Base-by-base conservation (phyloP, 164 flowering plant species). In the Vitis vinifera region DNA sequence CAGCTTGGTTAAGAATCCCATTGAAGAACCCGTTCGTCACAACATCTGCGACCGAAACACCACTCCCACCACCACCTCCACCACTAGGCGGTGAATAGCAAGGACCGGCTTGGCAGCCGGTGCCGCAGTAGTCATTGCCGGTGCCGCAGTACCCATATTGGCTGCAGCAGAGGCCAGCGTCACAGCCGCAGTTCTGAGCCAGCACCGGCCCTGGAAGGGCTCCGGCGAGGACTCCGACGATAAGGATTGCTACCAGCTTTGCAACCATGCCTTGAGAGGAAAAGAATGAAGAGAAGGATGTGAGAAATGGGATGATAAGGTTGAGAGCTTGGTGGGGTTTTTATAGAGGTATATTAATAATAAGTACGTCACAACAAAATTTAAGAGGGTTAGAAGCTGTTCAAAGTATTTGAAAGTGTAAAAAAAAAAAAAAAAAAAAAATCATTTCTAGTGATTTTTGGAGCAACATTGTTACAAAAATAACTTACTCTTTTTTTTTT, bases 1-100 rank as follows among this genome's bases (percentile, higher is more conserved):
- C 79, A 0, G 88, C 83, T 65, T 78, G 76, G 56, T 59, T 63
- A 5, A 81, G 69, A 19, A 85, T 85, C 19, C 79, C 78, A n/a
- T 81, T 68, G 60, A 85, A 87, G 83, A 87, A 85, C 0, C 11
- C 76, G 0, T 50, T 66, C 2, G 88, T 84, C 15, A 82, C 88
- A 2, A 81, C 71, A n/a, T 79, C 76, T 7, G 77, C 58, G n/a
- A 84, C 82, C 2, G 71, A 4, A 76, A 62, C 19, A 73, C 63
- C 19, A 73, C 63, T 31, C 71, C 57, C 4, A 76, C 77, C 1
- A 55, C 23, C 47, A 73, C 81, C n/a, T 55, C 74, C 55, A 37
- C 44, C 44, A 37, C 44, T 6, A 23, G 65, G 44, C 44, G 44
- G 37, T 60, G 53, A 27, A 48, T 58, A 66, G 65, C 87, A 85